Percentiles rank a stretch among this genome's conserved stretches.
These are phyloP conservation scores for Oryza nivara DNA, from an alignment of 176 grass and related monocot genomes.

Conservation along the genomic window DNA sequence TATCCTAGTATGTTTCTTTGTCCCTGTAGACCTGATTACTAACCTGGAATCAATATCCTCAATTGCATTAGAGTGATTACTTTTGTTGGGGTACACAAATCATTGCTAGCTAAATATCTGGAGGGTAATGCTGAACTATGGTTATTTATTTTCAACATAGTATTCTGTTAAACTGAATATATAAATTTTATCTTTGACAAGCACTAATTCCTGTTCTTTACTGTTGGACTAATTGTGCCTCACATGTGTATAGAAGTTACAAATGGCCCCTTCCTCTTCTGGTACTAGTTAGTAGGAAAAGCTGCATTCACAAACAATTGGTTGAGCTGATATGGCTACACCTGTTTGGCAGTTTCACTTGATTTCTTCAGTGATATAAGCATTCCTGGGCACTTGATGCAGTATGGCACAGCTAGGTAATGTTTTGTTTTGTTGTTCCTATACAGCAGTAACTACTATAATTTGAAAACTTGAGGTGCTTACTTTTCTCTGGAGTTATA, in stretches of 20 bases:
- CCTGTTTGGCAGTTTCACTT: conserved; percentile 78
- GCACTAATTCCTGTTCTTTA: background rate
- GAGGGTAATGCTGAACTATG: background rate
- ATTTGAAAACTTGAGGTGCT: conserved; percentile 18
- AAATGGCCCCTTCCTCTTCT: conserved; percentile 8
- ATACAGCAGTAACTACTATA: background rate
- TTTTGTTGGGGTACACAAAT: conserved; percentile 11
- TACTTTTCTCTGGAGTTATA: conserved; percentile 7
- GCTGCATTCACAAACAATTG: conserved; percentile 26
- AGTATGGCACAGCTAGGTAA: conserved; percentile 58
- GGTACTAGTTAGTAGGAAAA: conserved; percentile 4
- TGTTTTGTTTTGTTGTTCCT: conserved; percentile 29
- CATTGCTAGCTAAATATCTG: background rate
- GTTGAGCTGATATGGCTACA: conserved; percentile 30
- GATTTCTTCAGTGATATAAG: conserved; percentile 88
- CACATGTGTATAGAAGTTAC: background rate
- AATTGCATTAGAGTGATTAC: background rate
- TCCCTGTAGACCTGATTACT: background rate
- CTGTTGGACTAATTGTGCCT: background rate
- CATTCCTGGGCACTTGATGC: conserved; percentile 66
- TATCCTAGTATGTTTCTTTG: background rate
- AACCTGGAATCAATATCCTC: background rate
- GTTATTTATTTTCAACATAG: background rate
- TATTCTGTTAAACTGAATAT: background rate
- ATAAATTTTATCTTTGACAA: background rate